Evolutionary conservation across 495 filamentous ascomycete species (phyloP).

Genomic region (Choiromyces venosus): DNA sequence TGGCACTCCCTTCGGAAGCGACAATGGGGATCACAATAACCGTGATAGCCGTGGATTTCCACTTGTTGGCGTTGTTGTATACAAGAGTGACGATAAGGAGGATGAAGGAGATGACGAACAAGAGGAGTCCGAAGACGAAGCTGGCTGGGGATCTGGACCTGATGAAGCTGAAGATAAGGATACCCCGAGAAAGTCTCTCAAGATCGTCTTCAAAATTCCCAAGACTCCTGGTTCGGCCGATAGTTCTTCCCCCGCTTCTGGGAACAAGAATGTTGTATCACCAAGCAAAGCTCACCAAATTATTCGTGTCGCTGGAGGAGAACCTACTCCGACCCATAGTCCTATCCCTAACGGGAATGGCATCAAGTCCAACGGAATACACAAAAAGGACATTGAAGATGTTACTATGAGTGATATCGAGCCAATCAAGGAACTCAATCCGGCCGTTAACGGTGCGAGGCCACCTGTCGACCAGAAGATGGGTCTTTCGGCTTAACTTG

Average conservation of each 20-base stretch:
- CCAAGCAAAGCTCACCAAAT: constrained; percentile 2
- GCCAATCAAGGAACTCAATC: background rate
- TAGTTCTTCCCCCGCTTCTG: background rate
- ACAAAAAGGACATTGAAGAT: background rate
- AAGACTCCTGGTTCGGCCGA: constrained; percentile 1
- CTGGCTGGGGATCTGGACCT: constrained; percentile 39
- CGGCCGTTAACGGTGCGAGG: background rate
- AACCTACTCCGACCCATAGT: background rate
- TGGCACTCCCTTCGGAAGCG: constrained; percentile 30
- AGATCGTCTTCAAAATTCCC: constrained; percentile 38
- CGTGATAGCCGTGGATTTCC: background rate
- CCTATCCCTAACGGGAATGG: background rate
- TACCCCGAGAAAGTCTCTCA: constrained; percentile 34
- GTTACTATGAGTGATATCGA: background rate
- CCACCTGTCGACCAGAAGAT: background rate
- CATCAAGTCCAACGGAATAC: background rate
- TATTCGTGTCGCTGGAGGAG: background rate
- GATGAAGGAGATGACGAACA: constrained; percentile 54
- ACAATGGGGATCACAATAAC: constrained; percentile 18
- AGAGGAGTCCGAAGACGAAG: constrained; percentile 40
- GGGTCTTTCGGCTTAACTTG: background rate
- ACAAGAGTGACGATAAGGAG: constrained; percentile 4
- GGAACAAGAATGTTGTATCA: background rate
- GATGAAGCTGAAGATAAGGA: constrained; percentile 37
- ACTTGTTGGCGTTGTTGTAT: background rate